These are phyloP conservation scores for Phytophthora constricta DNA, from an alignment of 352 stramenopile species.

Conservation along the genomic window DNA sequence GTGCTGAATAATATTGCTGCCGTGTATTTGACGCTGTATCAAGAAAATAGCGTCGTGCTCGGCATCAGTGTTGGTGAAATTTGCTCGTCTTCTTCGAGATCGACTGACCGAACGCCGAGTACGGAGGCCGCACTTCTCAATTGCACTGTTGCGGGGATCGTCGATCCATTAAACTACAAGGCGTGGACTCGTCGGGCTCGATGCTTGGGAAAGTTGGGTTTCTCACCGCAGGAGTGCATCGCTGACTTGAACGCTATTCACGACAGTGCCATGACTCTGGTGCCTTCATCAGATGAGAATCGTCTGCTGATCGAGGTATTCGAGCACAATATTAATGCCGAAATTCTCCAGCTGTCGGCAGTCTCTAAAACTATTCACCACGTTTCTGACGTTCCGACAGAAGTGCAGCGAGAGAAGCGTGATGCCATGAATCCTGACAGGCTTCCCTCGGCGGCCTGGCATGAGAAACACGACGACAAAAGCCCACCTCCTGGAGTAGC, in stretches of 20 bases:
- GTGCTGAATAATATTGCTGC: constrained; percentile 20
- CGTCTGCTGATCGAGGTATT: background rate
- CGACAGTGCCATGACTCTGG: background rate
- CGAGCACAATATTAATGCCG: background rate
- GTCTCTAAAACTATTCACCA: background rate
- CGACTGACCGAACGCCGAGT: background rate
- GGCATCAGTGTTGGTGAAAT: background rate
- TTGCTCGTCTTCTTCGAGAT: background rate
- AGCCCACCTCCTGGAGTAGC: background rate
- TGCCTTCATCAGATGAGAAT: background rate
- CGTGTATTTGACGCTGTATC: constrained; percentile 13
- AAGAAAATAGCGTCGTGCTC: constrained; percentile 1
- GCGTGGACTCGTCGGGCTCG: constrained; percentile 16
- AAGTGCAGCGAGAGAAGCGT: constrained; percentile 7
- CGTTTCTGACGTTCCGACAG: constrained; percentile 10
- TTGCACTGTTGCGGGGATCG: constrained; percentile 13
- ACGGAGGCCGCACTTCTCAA: constrained; percentile 9
- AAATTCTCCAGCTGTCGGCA: background rate
- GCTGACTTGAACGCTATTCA: constrained; percentile 1
- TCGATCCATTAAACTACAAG: constrained; percentile 22
- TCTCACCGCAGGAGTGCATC: background rate
- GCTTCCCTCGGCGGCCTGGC: background rate
- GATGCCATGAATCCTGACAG: background rate
- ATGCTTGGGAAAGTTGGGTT: background rate
- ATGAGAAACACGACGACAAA: background rate